Conservation (phyloP, 345 rosid species). For the Eucalyptus caleyi region DNA sequence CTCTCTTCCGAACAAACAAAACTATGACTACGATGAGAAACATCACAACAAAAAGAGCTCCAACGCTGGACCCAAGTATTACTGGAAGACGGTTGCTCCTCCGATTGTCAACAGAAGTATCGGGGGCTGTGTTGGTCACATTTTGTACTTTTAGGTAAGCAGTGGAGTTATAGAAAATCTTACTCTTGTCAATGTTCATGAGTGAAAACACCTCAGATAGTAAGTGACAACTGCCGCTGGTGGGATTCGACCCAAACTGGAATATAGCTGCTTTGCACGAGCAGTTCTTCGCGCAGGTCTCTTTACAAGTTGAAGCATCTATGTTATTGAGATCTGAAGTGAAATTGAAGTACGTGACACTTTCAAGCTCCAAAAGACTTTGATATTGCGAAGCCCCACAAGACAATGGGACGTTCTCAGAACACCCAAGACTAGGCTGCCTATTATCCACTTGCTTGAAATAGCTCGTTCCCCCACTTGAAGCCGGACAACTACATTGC, state of each 20-base stretch:
- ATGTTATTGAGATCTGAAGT: not conserved
- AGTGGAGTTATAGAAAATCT: not conserved
- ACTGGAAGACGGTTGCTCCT: not conserved
- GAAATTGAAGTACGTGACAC: not conserved
- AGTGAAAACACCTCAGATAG: not conserved
- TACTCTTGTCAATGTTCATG: not conserved
- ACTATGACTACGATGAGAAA: not conserved
- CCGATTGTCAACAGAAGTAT: slow-evolving; percentile 3
- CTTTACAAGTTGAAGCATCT: not conserved
- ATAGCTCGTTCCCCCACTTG: not conserved
- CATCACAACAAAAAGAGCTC: not conserved
- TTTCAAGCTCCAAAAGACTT: slow-evolving; percentile 2
- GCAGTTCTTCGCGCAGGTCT: not conserved
- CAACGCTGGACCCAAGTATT: not conserved
- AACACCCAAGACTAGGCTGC: slow-evolving; percentile 12
- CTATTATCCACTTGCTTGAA: not conserved
- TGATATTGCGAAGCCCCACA: slow-evolving; percentile 1
- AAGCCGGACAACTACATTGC: slow-evolving; percentile 8
- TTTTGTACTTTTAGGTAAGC: not conserved
- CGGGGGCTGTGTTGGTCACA: not conserved
- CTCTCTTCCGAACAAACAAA: not conserved
- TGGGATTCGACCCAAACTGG: not conserved
- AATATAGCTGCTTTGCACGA: slow-evolving; percentile 12
- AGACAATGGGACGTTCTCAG: not conserved
- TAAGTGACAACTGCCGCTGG: not conserved